Evolutionary conservation across 441 rosid genomes (phyloP).

Genomic region (Populus tomentosa): DNA sequence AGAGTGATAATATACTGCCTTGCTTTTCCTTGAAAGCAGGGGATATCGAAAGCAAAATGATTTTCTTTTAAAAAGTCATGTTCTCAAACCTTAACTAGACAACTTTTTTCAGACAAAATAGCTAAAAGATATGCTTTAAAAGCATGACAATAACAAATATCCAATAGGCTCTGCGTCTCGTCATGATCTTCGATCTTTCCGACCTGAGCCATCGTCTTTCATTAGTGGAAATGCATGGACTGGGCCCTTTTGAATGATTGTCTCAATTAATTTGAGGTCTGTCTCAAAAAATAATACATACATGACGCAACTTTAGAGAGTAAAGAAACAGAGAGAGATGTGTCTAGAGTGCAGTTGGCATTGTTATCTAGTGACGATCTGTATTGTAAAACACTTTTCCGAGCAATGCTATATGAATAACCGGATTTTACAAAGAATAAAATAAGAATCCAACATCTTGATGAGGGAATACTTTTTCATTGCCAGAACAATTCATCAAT

Average conservation of each 20-base stretch:
- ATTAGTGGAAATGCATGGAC: too few relatives aligned
- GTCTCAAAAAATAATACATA: background rate
- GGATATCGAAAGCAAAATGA: background rate
- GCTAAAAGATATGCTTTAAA: background rate
- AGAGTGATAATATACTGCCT: too few relatives aligned
- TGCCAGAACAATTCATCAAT: background rate
- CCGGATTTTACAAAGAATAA: background rate
- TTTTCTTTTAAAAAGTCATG: background rate
- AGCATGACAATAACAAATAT: background rate
- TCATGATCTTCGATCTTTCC: background rate
- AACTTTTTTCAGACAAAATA: background rate
- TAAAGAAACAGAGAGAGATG: background rate
- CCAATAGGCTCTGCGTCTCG: background rate
- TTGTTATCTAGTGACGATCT: background rate
- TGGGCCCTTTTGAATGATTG: background rate
- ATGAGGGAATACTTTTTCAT: background rate
- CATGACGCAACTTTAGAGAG: background rate
- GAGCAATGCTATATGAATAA: background rate
- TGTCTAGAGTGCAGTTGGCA: background rate
- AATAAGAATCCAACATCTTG: background rate
- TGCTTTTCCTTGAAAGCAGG: background rate
- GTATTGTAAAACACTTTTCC: background rate
- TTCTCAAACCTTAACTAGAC: background rate
- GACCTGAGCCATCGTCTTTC: background rate
- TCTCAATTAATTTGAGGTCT: background rate